Evolutionary conservation across 306 rosid species (phyloP), one percentile per base, ranked within the genome.

Genomic region (Adenanthera pavonina): DNA sequence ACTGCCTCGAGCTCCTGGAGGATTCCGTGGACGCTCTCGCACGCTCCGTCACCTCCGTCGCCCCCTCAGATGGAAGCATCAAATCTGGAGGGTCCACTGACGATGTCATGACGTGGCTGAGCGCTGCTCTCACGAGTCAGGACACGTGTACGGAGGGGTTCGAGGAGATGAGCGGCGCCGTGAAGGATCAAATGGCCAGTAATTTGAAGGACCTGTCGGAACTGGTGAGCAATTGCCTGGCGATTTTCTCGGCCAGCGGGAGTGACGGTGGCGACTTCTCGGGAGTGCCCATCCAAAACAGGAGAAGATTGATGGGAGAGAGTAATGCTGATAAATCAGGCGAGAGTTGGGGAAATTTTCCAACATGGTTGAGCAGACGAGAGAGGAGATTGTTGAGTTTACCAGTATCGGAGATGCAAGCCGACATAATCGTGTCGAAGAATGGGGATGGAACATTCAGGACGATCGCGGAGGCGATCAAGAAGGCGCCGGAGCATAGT

Each of bases 91-190:
- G 81, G 8, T 70, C 91, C 13, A 54, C 54, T 0, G 89, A 86
- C 1, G 97, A 95, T 72, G 90, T 95, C 78, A 43, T 86, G 85
- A 95, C 99, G 19, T 95, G 99, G 99, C 92, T 95, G 5, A 92
- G 97, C 46, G 88, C 97, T 0, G 93, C 99, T 0, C 80, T 95
- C 17, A 95, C 99, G 0, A 92, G 90, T 47, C 97, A 95, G 15
- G 99, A 95, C 92, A 95, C 99, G 17, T 95, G 99, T 68, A n/a
- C 74, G 3, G 97, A 89, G 67, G 97, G 99, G 0, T 75, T 95
- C 5, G 78, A 62, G 0, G 94, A 83, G 17, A 51, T 77, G 6
- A 75, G 73, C 71, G 94, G 95, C 19, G 8, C 46, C 10, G 83
- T 91, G 15, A 91, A 89, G 83, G 78, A 85, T 7, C 84, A 87